Conservation (phyloP, 352 stramenopile genomes). For the Globisporangium spiculum region DNA sequence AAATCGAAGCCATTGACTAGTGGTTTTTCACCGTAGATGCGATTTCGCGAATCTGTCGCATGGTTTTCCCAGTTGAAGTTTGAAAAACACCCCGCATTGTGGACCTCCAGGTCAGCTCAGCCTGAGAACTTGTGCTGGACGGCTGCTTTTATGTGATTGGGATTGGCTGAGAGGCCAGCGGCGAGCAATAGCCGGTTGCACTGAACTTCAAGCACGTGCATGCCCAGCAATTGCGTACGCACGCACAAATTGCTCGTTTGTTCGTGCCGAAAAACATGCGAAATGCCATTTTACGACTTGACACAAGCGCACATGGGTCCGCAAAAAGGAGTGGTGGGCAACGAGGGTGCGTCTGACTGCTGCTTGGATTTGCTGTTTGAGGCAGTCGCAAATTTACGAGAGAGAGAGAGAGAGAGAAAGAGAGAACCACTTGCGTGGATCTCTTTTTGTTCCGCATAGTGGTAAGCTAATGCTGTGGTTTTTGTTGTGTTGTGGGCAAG, state of each 20-base stretch:
- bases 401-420: not conserved
- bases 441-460: not conserved
- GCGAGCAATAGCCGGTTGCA: not conserved
- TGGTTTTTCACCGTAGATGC: not conserved
- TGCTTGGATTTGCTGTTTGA: constrained; percentile 5
- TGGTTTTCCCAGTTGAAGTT: not conserved
- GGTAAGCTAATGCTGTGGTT: not conserved
- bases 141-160: not conserved
- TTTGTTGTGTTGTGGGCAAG: not conserved
- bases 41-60: not conserved
- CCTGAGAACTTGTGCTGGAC: not conserved
- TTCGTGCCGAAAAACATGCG: not conserved
- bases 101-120: not conserved
- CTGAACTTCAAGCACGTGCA: not conserved
- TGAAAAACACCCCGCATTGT: not conserved
- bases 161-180: not conserved
- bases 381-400: not conserved
- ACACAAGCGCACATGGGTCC: constrained; percentile 1
- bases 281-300: constrained; percentile 8
- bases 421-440: not conserved
- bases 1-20: not conserved
- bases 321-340: constrained; percentile 4
- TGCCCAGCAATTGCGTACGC: not conserved
- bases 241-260: not conserved
- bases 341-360: not conserved